Evolutionary conservation across 148 eudicot genomes (phyloP), one percentile per base, ranked within the genome.

Genomic region (Camellia granthamiana): DNA sequence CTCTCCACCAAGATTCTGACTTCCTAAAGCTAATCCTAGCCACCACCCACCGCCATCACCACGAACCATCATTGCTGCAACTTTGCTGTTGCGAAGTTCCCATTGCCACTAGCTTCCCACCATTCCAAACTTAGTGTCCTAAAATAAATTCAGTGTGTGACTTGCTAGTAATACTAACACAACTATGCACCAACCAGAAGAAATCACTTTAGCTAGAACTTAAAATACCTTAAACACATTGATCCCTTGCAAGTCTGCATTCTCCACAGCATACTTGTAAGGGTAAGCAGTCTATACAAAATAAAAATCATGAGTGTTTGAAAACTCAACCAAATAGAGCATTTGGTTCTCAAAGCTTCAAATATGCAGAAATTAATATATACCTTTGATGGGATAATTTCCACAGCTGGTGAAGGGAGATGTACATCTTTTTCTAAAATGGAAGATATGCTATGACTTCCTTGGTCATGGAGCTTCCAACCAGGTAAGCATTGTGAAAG

Each of bases 311-410:
- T 14, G 4, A 47, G 21, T 18, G 6, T 44, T 62, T 70, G 21
- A 62, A 21, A 21, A 10, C 16, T 1, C 11, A n/a, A 69, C 2
- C 21, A 6, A 43, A 44, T n/a, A n/a, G 62, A 30, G 73, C 43
- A 66, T 14, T 47, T 8, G 14, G 46, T 41, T 46, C 42, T 23
- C 4, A 8, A 64, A 38, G 71, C 14, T 64, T 60, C 6, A 41
- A 21, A 30, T 3, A 51, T 9, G 61, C 59, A 47, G 18, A 65
- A 44, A 78, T 38, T 38, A 15, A 59, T 44, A 54, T 66, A 76
- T 82, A 90, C 95, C 86, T 88, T 92, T 43, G 95, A 92, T 16
- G 95, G 93, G 69, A 90, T 74, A 86, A 92, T 86, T 85, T 92
- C 95, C 23, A 92, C 93, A 85, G 95, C 95, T 8, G 95, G 95